Percentiles rank a stretch among this genome's conserved stretches.
These are phyloP conservation scores for Epichloe gansuensis DNA, from an alignment of 2,329 filamentous ascomycete genomes.

Conservation along the genomic window DNA sequence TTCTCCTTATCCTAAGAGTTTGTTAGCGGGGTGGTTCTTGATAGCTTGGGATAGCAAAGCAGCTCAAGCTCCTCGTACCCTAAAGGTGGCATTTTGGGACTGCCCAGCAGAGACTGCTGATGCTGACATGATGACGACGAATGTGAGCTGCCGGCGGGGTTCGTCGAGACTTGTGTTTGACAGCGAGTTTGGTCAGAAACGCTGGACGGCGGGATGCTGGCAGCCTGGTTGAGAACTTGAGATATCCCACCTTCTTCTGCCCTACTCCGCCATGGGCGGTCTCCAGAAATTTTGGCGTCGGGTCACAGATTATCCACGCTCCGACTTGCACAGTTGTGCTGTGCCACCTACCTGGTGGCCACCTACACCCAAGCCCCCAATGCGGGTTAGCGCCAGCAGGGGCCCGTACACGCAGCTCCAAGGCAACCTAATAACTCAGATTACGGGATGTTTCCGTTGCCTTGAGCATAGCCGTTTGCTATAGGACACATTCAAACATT, in stretches of 20 bases:
- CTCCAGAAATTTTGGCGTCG: conserved; percentile 29
- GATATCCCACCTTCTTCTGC: conserved; percentile 28
- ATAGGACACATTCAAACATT: conserved; percentile 3
- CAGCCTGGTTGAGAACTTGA: conserved; percentile 22
- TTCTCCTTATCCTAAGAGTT: conserved; percentile 73
- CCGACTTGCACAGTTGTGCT: conserved; percentile 14
- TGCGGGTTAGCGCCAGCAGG: conserved; percentile 14
- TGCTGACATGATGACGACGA: conserved; percentile 35
- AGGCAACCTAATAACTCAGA: conserved; percentile 23
- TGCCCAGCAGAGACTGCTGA: conserved; percentile 24
- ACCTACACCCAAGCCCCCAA: conserved; percentile 7
- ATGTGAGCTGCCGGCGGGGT: conserved; percentile 17
- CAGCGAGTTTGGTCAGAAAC: conserved; percentile 18
- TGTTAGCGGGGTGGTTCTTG: conserved; percentile 26
- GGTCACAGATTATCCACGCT: conserved; percentile 28
- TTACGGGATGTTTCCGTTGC: conserved; percentile 27
- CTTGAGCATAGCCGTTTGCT: conserved; percentile 17
- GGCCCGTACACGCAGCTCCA: conserved; percentile 25
- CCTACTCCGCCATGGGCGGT: conserved; percentile 24
- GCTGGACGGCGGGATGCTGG: conserved; percentile 13
- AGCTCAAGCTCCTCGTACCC: conserved; percentile 30
- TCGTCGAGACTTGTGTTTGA: conserved; percentile 18
- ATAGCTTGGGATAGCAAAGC: conserved; percentile 13
- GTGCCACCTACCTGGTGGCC: not conserved
- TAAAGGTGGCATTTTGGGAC: conserved; percentile 43